Evolutionary conservation across 2,329 filamentous ascomycete genomes (phyloP), one percentile per base, ranked within the genome.

Genomic region (Conoideocrella luteorostrata): DNA sequence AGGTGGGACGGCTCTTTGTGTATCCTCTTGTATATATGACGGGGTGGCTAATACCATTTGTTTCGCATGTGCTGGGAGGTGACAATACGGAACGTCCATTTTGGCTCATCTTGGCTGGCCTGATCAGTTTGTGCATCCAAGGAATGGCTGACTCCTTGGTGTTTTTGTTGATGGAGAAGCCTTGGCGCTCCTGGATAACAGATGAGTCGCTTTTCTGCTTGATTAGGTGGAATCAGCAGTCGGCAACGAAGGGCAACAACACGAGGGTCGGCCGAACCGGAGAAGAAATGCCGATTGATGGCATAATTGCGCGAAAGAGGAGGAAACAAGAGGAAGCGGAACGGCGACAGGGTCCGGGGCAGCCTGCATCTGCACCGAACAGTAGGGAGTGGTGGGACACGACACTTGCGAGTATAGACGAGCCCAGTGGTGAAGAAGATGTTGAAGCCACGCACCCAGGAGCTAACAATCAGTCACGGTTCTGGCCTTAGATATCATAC

Each of bases 1-100:
- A 89, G 55, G 71, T 89, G 2, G 77, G 82, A 24, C 74, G 84
- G 23, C 70, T 89, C 15, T 88, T 90, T 62, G 78, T 88, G 38
- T 91, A 91, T 58, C 86, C 86, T 0, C 58, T 83, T 15, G 74
- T 85, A 4, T 90, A 91, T 61, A 70, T 86, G 17, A 61, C 78
- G 4, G 77, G 87, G 51, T 91, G 86, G 86, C 64, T 84, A 4
- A 64, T 86, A 7, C 86, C 86, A 0, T 86, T 89, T 52, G 65
- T 82, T 2, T 70, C 71, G 2, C 82, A 89, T 58, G 69, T 80
- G 39, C 62, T 81, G 39, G 33, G 47, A 10, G 50, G 53, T 13
- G 54, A 54, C 24, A 47, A 51, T 11, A 44, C 40, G 5, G 53
- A 52, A 1, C 67, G 80, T 39, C 71, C 84, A 0, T 81, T 77